Percentiles rank a stretch among this genome's conserved stretches.
phyloP scores from a whole-genome alignment of 441 rosid species.

The Adansonia gregorii region DNA sequence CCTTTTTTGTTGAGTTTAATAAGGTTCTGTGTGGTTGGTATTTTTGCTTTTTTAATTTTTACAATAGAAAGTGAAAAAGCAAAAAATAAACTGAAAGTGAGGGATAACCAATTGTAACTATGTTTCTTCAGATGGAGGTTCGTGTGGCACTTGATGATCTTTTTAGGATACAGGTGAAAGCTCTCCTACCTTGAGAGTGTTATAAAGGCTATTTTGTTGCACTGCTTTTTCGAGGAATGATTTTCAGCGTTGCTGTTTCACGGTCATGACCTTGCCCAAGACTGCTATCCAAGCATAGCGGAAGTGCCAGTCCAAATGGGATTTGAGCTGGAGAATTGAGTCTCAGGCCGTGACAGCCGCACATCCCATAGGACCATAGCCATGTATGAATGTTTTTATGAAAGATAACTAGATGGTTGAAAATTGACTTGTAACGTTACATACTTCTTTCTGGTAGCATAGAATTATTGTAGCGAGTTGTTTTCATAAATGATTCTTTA shows the following conservation, averaged over 20 bases:
- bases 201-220: neutral
- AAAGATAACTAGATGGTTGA: neutral
- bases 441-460: too few species aligned
- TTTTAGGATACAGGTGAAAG: slow-evolving; percentile 81
- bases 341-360: neutral
- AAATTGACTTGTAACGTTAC: neutral
- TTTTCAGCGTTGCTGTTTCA: slow-evolving; percentile 33
- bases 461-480: too few species aligned
- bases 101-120: neutral
- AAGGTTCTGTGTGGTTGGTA: neutral
- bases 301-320: too few species aligned
- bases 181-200: slow-evolving; percentile 56
- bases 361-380: slow-evolving; percentile 23
- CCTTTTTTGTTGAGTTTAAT: neutral
- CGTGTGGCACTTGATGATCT: slow-evolving; percentile 91
- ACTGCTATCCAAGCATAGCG: too few species aligned
- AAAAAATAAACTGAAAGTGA: neutral
- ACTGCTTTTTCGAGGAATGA: slow-evolving; percentile 24
- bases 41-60: neutral
- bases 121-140: slow-evolving; percentile 76
- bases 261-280: too few species aligned
- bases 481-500: too few species aligned
- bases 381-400: neutral
- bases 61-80: too few species aligned
- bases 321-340: too few species aligned